Conservation (phyloP, 257 asterid species). For the Ajuga chamaepitys region DNA sequence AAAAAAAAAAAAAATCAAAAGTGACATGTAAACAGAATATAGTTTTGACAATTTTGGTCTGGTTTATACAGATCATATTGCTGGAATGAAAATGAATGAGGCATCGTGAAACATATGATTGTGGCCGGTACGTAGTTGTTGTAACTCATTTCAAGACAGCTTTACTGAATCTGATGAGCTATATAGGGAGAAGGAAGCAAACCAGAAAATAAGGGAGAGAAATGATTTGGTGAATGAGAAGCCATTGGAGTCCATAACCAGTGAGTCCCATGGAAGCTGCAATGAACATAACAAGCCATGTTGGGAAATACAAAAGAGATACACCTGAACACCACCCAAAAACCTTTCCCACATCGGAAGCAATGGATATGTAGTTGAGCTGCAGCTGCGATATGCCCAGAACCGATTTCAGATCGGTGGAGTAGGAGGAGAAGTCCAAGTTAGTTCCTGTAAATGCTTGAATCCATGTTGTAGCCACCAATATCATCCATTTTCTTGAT, state of each 20-base stretch:
- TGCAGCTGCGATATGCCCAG: conserved; percentile 50
- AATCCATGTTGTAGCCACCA: conserved; percentile 51
- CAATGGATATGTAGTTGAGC: conserved; percentile 48
- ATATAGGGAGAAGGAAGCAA: neutral
- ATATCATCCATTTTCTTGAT: conserved; percentile 49
- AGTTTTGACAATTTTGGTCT: too few species aligned
- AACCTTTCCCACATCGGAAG: conserved; percentile 60
- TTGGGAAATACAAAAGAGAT: conserved; percentile 33
- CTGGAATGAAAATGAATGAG: neutral
- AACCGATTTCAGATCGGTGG: conserved; percentile 39
- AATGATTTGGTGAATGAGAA: conserved; percentile 32
- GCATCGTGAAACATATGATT: neutral
- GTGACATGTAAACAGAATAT: too few species aligned
- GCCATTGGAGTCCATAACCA: conserved; percentile 64
- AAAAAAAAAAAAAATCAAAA: too few species aligned
- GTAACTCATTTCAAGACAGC: too few species aligned
- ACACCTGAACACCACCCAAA: conserved; percentile 75
- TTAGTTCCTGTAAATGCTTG: conserved; percentile 72
- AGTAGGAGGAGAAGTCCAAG: conserved; percentile 50
- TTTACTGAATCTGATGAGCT: neutral
- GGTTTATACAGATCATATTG: too few species aligned
- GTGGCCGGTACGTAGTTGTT: too few species aligned
- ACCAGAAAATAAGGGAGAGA: conserved; percentile 56
- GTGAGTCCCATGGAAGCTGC: conserved; percentile 56
- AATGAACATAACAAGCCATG: conserved; percentile 37